Base-by-base conservation (phyloP, 768 basidiomycete species). In the Cantharellus cinnabarinus region DNA sequence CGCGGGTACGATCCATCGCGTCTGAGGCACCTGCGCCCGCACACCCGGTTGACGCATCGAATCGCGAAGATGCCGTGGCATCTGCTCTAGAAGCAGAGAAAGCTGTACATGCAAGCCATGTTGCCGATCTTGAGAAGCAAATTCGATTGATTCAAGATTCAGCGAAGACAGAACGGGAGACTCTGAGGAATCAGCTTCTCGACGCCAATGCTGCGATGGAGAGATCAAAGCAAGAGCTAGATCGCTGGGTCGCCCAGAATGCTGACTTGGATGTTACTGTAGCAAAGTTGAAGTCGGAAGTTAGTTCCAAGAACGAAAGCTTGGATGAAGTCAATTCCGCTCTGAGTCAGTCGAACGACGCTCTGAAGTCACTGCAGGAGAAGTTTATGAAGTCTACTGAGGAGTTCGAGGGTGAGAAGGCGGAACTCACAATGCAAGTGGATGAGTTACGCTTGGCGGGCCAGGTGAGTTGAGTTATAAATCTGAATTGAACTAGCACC, bases 381-480 rank as follows among this genome's bases (percentile, higher is more conserved):
- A 72, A 75, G 15, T 69, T 77, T 4, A 72, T 72, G 65, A 73
- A 71, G 62, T 70, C 73, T 14, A 62, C 64, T 54, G 61, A 61
- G 4, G 78, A 79, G 44, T 68, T 76, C 2, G 76, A 75, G 39
- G 67, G 76, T 5, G 87, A 89, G 63, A 76, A 80, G 50, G 72
- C 68, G 51, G 88, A 91, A 64, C 71, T 94, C 41, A 75, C 76
- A 7, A 68, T 66, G 0, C 83, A 90, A 64, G 79, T 95, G 1
- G 85, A 94, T 59, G 86, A 90, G 66, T 76, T 98, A 48, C 77
- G 89, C 40, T 75, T 78, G 62, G 94, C 93, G 35, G 93, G 93
- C 41, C 88, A 93, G 75, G 89, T 88, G 66, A 64, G 75, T 61
- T 3, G 34, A 4, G 20, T 38, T 54, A 7, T 34, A 56, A 52